Evolutionary conservation across 805 yeast species (phyloP), one percentile per base, ranked within the genome.

Genomic region (Saccharomycopsis selenospora): DNA sequence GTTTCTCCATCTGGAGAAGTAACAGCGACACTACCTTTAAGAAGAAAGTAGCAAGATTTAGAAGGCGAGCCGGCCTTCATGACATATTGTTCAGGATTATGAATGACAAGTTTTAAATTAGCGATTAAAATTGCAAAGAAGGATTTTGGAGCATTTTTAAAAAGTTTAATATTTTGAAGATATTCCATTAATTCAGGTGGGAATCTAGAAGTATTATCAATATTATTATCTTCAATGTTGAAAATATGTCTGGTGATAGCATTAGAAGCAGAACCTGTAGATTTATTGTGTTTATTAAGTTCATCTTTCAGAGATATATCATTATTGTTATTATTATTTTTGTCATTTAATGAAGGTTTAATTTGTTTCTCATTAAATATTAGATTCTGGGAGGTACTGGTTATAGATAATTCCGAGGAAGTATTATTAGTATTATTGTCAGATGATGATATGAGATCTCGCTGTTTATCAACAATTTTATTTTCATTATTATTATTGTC

Each of bases 1-100:
- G 85, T 75, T 63, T 84, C 91, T 25, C 88, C 90, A 59, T 84
- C 93, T 1, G 85, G 75, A 11, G 86, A 79, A 0, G 88, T 77
- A 10, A 85, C 87, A n/a, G 79, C 77, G 2, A 84, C 91, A 0
- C 80, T 72, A 2, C 93, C 93, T 57, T 83, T 75, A 13, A 84
- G 62, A 33, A 84, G 80, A 89, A 91, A 83, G 59, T 82, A 84
- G 86, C 85, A 82, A 18, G 90, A 76, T 55, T 74, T 75, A 2
- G 88, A 80, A 1, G 80, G 82, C 55, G 83, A 89, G 1, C 91
- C 90, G 54, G 72, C 77, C 50, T 77, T 78, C 40, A 84, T 79
- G 30, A 84, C 79, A 59, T 76, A 80, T 52, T 80, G 84, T 56
- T 82, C 86, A 0, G 90, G 81, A 51, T 76, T 79, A 52, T 71